Base-by-base conservation (phyloP, 2,329 filamentous ascomycete species). In the Cercospora sp. region DNA sequence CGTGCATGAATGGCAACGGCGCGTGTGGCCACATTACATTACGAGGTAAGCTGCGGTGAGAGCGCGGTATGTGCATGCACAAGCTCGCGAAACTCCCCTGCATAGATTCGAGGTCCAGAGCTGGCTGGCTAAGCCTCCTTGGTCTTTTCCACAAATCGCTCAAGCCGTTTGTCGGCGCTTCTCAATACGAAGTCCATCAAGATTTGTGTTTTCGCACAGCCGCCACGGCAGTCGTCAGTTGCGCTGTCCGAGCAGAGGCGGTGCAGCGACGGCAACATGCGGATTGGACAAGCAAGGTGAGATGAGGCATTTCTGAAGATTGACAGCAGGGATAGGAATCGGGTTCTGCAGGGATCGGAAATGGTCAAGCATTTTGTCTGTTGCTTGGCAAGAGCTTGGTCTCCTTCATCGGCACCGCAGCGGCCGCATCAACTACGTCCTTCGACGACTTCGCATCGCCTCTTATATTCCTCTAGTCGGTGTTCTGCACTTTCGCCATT, bases 401-500 rank as follows among this genome's bases (percentile, higher is more conserved):
- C 26, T 58, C 26, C 24, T 12, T 28, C 16, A n/a, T 18, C 13
- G 2, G 53, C n/a, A 28, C 26, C 21, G 6, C 9, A 12, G 26
- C 13, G 53, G 13, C 12, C 12, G 24, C 7, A 1, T 58, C 16
- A 34, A n/a, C 53, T 30, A 1, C 53, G 3, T 18, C 12, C 53
- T 26, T 21, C 26, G 3, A 57, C 28, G 13, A 57, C 53, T 28
- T 40, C n/a, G 21, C 62, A 64, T 58, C 63, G 37, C 18, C 21
- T 24, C 40, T 9, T 43, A 24, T 68, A 68, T 32, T 59, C 63
- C n/a, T 61, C 74, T 61, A 85, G 70, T 68, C 83, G 79, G 51
- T 82, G 77, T 66, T 75, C 69, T 49, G 82, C 81, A 45, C 71
- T 72, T 26, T 78, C 78, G 21, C 79, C 80, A 68, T 85, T 85